These are phyloP conservation scores for Dothistroma septosporum DNA, from an alignment of 2,329 filamentous ascomycete genomes.

Conservation along the genomic window DNA sequence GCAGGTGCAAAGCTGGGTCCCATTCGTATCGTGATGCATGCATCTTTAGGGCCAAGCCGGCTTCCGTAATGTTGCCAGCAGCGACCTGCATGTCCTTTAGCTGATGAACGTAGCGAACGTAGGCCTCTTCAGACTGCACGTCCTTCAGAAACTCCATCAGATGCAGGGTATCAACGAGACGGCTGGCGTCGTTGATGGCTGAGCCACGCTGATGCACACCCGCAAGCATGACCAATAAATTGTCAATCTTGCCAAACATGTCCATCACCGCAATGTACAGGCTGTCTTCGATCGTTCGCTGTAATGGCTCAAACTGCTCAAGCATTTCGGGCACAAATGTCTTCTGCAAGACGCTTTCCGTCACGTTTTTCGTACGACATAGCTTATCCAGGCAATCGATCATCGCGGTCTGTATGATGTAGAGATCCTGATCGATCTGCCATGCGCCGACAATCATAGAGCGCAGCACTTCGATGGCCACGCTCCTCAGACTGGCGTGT, in stretches of 20 bases:
- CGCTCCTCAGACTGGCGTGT: constrained; percentile 81
- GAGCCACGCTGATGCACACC: constrained; percentile 77
- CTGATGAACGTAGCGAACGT: constrained; percentile 92
- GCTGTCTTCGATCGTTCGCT: constrained; percentile 63
- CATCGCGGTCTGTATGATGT: constrained; percentile 89
- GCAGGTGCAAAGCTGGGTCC: constrained; percentile 67
- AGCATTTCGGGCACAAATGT: constrained; percentile 84
- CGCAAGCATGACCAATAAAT: constrained; percentile 84
- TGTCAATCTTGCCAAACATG: constrained; percentile 79
- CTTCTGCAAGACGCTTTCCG: constrained; percentile 86
- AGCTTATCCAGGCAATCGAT: constrained; percentile 88
- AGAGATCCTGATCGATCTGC: constrained; percentile 88
- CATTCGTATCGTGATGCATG: constrained; percentile 92
- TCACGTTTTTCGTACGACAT: constrained; percentile 75
- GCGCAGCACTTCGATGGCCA: constrained; percentile 88
- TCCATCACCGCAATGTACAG: constrained; percentile 72
- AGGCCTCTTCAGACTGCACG: constrained; percentile 96
- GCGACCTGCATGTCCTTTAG: constrained; percentile 72
- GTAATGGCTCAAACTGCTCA: constrained; percentile 70
- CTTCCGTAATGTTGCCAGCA: constrained; percentile 76
- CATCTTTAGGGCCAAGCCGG: constrained; percentile 79
- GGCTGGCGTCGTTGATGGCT: constrained; percentile 61
- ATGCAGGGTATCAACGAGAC: constrained; percentile 81
- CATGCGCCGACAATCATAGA: constrained; percentile 99
- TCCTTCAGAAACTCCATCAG: constrained; percentile 96